These are phyloP conservation scores for Passalora sequoiae DNA, from an alignment of 2,329 filamentous ascomycete genomes.

Conservation along the genomic window DNA sequence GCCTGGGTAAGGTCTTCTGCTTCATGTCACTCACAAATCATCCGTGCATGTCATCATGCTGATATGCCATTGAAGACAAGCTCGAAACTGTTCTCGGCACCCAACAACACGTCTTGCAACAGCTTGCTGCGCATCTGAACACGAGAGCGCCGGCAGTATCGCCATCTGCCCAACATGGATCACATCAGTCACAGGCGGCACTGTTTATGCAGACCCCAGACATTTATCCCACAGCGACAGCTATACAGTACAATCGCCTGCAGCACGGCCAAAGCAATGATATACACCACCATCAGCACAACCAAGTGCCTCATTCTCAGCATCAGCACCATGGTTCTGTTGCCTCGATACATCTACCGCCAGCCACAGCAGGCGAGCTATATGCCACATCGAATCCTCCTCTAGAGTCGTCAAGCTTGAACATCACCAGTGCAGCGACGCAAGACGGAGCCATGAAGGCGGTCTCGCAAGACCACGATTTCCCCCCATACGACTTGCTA, in stretches of 20 bases:
- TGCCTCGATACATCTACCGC: constrained; percentile 17
- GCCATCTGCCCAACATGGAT: constrained; percentile 35
- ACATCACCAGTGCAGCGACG: constrained; percentile 38
- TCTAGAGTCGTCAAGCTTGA: constrained; percentile 56
- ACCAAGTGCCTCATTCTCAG: constrained; percentile 15
- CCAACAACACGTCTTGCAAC: constrained; percentile 45
- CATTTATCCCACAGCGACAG: constrained; percentile 31
- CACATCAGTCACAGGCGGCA: constrained; percentile 40
- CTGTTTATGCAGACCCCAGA: constrained; percentile 44
- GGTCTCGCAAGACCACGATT: constrained; percentile 41
- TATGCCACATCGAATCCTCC: constrained; percentile 37
- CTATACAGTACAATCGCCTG: constrained; percentile 23
- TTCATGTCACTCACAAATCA: not conserved
- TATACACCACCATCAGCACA: constrained; percentile 6
- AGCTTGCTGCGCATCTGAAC: constrained; percentile 33
- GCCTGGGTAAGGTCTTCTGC: constrained; percentile 45
- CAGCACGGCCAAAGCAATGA: constrained; percentile 10
- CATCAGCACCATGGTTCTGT: constrained; percentile 23
- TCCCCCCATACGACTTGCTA: constrained; percentile 56
- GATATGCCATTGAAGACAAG: constrained; percentile 36
- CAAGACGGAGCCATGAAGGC: constrained; percentile 21
- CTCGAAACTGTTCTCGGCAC: constrained; percentile 42
- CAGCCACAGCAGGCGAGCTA: constrained; percentile 17
- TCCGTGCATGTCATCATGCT: not conserved
- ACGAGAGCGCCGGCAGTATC: constrained; percentile 11